phyloP scores from a whole-genome alignment of 768 basidiomycete genomes.

The Mycena galericulata region DNA sequence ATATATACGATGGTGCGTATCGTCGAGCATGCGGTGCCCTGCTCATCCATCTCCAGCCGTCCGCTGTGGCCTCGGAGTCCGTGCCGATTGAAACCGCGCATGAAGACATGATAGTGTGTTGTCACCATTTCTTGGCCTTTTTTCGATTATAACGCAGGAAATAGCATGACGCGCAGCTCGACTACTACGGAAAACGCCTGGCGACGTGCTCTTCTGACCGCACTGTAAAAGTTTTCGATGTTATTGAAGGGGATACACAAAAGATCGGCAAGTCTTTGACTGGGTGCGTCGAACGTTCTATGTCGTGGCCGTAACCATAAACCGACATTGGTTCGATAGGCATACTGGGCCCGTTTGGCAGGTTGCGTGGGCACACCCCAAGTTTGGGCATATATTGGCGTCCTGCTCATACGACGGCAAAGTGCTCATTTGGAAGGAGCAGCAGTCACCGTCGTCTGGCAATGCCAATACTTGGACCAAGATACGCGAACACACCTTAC shows the following conservation, averaged over 20 bases:
- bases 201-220: slow-evolving; percentile 98
- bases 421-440: slow-evolving; percentile 98
- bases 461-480: slow-evolving; percentile 73
- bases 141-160: slow-evolving; percentile 4
- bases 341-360: slow-evolving; percentile 99
- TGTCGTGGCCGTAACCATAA: neutral
- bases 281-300: slow-evolving; percentile 64
- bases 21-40: no score
- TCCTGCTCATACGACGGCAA: slow-evolving; percentile 99
- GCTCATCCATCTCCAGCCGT: slow-evolving; percentile 49
- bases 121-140: neutral
- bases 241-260: slow-evolving; percentile 88
- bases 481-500: slow-evolving; percentile 95
- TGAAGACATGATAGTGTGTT: slow-evolving; percentile 97
- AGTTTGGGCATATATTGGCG: slow-evolving; percentile 95
- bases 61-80: slow-evolving; percentile 71
- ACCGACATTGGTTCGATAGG: slow-evolving; percentile 52
- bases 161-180: slow-evolving; percentile 98
- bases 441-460: slow-evolving; percentile 66
- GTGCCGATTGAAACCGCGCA: slow-evolving; percentile 95
- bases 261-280: slow-evolving; percentile 80
- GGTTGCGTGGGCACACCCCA: slow-evolving; percentile 98
- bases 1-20: slow-evolving; percentile 16
- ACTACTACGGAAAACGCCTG: slow-evolving; percentile 97
- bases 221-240: slow-evolving; percentile 95